Conservation (phyloP, 106 monocot species). For the Platanthera guangdongensis region DNA sequence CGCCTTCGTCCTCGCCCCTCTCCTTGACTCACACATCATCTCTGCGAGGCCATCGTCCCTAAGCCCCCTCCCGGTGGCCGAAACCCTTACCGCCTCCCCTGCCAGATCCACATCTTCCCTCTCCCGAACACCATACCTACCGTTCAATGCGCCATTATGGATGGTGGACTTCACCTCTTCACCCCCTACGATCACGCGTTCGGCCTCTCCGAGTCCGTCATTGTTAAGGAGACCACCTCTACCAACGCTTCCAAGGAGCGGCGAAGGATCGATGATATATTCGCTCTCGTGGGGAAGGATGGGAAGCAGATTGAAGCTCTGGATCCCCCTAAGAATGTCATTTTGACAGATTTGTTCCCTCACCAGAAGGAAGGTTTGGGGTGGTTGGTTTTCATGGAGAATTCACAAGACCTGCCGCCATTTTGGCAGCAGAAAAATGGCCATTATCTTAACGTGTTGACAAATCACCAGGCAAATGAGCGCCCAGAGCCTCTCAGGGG, state of each 20-base stretch:
- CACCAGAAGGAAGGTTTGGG: constrained; percentile 96
- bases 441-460: constrained; percentile 53
- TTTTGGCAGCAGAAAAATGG: constrained; percentile 74
- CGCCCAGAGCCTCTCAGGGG: constrained; percentile 65
- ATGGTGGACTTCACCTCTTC: constrained; percentile 44
- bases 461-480: constrained; percentile 47
- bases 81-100: constrained; percentile 57
- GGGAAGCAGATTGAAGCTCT: constrained; percentile 6
- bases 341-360: constrained; percentile 54
- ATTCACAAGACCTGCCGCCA: constrained; percentile 48
- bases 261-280: constrained; percentile 52
- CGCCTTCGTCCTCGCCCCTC: constrained; percentile 68
- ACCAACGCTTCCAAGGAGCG: constrained; percentile 11
- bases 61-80: constrained; percentile 43
- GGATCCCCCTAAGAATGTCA: constrained; percentile 54
- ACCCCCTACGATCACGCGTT: constrained; percentile 39
- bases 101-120: constrained; percentile 87
- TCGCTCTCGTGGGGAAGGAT: constrained; percentile 40
- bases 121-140: constrained; percentile 20
- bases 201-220: constrained; percentile 52
- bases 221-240: constrained; percentile 26
- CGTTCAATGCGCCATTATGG: constrained; percentile 34
- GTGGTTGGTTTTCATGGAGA: constrained; percentile 69
- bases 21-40: constrained; percentile 53
- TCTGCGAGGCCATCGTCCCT: constrained; percentile 74